phyloP scores from a whole-genome alignment of 306 rosid genomes.

The Hippophae rhamnoides region DNA sequence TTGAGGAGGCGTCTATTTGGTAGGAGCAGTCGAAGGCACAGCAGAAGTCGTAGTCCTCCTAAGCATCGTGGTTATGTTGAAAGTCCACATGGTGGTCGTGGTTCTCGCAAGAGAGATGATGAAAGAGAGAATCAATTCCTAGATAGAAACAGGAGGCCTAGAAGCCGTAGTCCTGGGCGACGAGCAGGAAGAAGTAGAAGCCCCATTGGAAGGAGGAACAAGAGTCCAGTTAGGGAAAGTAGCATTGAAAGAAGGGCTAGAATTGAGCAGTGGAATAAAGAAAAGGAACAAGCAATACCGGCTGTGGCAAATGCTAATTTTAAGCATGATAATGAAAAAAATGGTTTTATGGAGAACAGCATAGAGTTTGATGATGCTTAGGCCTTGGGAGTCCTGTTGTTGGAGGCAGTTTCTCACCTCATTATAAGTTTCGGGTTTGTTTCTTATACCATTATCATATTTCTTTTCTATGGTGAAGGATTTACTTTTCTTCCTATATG shows the following conservation, averaged over 20 bases:
- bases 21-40: constrained; percentile 63
- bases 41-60: constrained; percentile 81
- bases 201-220: constrained; percentile 54
- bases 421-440: no score
- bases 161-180: constrained; percentile 90
- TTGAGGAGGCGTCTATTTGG: constrained; percentile 77
- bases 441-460: no score
- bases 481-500: no score
- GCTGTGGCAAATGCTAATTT: constrained; percentile 26
- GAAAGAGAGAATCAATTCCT: constrained; percentile 47
- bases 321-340: constrained; percentile 25
- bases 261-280: constrained; percentile 95
- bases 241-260: constrained; percentile 92
- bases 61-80: constrained; percentile 68
- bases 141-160: constrained; percentile 59
- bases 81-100: constrained; percentile 55
- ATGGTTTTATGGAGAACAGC: constrained; percentile 34
- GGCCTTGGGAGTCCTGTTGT: background rate
- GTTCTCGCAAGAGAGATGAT: constrained; percentile 58
- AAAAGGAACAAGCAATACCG: constrained; percentile 34
- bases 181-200: constrained; percentile 80
- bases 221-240: constrained; percentile 73
- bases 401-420: no score
- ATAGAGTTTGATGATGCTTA: constrained; percentile 38
- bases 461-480: no score